Evolutionary conservation across 192 early-diverging fungal species (phyloP), one percentile per base, ranked within the genome.

Genomic region (Coemansia sp.): DNA sequence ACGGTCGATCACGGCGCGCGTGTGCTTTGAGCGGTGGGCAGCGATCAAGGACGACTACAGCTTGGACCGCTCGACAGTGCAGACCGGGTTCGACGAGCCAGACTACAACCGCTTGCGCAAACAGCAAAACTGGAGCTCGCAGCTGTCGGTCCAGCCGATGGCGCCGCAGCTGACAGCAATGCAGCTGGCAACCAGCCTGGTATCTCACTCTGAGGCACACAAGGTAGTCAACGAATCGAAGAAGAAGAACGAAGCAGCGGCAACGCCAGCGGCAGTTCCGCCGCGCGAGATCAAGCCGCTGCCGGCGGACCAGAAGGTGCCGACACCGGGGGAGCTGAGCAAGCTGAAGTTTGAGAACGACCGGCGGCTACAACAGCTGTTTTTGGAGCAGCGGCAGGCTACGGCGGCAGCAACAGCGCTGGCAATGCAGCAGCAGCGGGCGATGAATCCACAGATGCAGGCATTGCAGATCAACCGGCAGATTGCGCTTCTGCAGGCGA

Each of bases 371-470:
- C 75, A 77, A 50, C 75, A 71, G 33, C 10, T 71, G 14, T 42
- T 77, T 42, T 52, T 71, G 22, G 75, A 77, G 60, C 75, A 77
- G 49, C 60, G 75, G 24, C 75, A 77, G 50, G 69, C 69, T 3
- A 65, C 61, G 23, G 69, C 75, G 19, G 65, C 69, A 12, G 68
- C 68, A 0, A 58, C 69, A 6, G 69, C 75, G 14, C 52, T 77
- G 16, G 68, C 64, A 8, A 64, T 70, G 67, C 73, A 69, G 28
- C 66, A 76, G 42, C 67, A 70, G 49, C 53, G 60, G 8, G 29
- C 52, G 18, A 30, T 56, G 19, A 54, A 63, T 22, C 61, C 61
- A 21, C 71, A 66, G 21, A 3, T 74, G 8, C 71, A 67, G 48
- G 51, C 49, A 2, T 31, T 68, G 0, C 65, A 67, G 11, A 24